These are phyloP conservation scores for Zygosaccharomyces pseudorouxii DNA, from an alignment of 805 yeast species.

Conservation along the genomic window DNA sequence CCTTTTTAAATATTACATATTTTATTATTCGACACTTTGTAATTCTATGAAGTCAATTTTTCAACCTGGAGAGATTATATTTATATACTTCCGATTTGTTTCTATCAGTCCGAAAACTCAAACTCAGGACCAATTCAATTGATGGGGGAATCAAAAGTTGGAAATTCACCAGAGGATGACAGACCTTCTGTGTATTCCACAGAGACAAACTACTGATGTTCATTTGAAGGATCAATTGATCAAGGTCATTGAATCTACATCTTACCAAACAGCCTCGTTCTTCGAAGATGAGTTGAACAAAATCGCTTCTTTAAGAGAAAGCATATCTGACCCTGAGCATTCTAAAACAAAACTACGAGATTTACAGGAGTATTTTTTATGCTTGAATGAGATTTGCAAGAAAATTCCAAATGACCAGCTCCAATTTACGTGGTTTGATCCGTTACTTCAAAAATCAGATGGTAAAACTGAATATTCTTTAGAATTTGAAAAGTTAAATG, in stretches of 20 bases:
- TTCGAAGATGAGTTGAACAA: slow-evolving; percentile 41
- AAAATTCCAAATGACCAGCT: slow-evolving; percentile 64
- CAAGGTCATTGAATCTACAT: slow-evolving; percentile 45
- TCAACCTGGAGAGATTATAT: too few relatives aligned
- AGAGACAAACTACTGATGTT: slow-evolving; percentile 42
- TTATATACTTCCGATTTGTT: too few relatives aligned
- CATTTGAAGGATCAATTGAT: slow-evolving; percentile 40
- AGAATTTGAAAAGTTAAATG: slow-evolving; percentile 54
- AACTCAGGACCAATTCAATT: too few relatives aligned
- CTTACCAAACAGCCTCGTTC: slow-evolving; percentile 41
- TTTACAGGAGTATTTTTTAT: slow-evolving; percentile 45
- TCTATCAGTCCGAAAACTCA: too few relatives aligned
- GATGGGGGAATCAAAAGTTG: neutral
- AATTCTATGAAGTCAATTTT: too few relatives aligned
- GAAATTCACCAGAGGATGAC: slow-evolving; percentile 16
- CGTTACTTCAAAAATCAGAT: slow-evolving; percentile 52
- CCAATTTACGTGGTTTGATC: slow-evolving; percentile 69
- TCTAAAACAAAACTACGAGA: slow-evolving; percentile 37
- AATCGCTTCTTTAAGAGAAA: slow-evolving; percentile 43
- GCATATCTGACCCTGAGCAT: slow-evolving; percentile 36
- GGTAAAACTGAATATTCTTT: slow-evolving; percentile 49
- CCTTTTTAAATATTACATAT: too few relatives aligned
- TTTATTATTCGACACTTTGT: too few relatives aligned
- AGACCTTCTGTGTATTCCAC: slow-evolving; percentile 49
- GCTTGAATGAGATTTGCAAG: slow-evolving; percentile 40